Base-by-base conservation (phyloP, 768 basidiomycete genomes). In the Bullera alba region DNA sequence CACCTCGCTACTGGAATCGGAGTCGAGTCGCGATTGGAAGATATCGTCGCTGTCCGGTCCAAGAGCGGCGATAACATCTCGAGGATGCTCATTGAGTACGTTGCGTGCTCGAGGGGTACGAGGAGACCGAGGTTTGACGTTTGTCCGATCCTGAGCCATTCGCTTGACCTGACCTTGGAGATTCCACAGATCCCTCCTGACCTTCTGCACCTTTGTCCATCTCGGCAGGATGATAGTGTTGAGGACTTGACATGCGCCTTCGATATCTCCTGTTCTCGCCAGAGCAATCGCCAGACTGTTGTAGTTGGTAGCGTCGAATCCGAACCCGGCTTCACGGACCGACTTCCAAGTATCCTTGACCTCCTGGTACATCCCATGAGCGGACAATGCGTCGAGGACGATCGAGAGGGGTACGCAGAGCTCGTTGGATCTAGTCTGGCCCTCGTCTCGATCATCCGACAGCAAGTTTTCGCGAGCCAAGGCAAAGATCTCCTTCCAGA, bases 261-360 rank as follows among this genome's bases (percentile, higher is more conserved):
- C 82, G n/a, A 81, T 74, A 62, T 91, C 80, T 22, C 86, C 87
- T 0, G 85, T 87, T 26, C 86, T 82, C 32, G 89, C 76, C 21
- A 92, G 77, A 14, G 83, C 84, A 8, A 84, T 76, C 22, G 78
- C 79, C 23, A 95, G 77, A 61, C 87, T 82, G 63, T 93, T 95
- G 86, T 89, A 97, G 69, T 95, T 96, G 61, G 85, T 82, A 12
- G 85, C 79, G 67, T 92, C 87, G 68, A 90, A 88, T 12, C 77
- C 77, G 59, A 92, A 85, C 1, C 87, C 86, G 8, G 76, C 71
- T 10, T 70, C 57, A 53, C 79, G 79, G 43, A 87, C 77, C 26
- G 75, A 67, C n/a, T 75, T 74, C 91, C 93, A 96, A 0, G 79
- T 75, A 2, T 67, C 63, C 15, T 82, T 78, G 38, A 92, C 77